These are phyloP conservation scores for Yueomyces sinensis DNA, from an alignment of 805 yeast species.

Conservation along the genomic window DNA sequence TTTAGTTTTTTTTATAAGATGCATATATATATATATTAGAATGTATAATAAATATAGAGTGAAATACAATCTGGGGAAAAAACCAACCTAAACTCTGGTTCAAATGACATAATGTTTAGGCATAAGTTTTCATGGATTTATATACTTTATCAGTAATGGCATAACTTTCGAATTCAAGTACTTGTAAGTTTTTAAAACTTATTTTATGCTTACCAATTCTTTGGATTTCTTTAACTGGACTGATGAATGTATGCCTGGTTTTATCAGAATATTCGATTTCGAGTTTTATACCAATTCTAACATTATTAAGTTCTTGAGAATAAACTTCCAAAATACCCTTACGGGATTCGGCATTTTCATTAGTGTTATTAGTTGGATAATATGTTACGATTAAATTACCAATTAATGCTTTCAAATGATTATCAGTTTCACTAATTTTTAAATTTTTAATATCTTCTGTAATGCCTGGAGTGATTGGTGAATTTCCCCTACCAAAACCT, in stretches of 20 bases:
- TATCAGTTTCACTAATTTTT: background rate
- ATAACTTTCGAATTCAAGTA: constrained; percentile 18
- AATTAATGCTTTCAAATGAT: constrained; percentile 3
- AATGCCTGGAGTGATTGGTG: background rate
- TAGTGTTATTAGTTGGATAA: too few species aligned
- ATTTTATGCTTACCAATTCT: constrained; percentile 21
- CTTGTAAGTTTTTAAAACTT: constrained; percentile 6
- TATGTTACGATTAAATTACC: too few species aligned
- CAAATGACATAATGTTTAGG: too few species aligned
- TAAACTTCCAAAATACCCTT: constrained; percentile 10
- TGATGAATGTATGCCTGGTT: constrained; percentile 1
- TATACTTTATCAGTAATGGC: constrained; percentile 14
- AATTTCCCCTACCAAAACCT: too few species aligned
- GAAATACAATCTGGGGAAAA: too few species aligned
- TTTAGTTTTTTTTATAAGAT: too few species aligned
- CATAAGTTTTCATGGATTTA: too few species aligned
- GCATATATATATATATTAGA: too few species aligned
- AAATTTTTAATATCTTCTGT: constrained; percentile 5
- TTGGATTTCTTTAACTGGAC: constrained; percentile 8
- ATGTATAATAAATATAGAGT: too few species aligned
- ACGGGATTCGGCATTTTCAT: too few species aligned
- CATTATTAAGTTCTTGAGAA: constrained; percentile 10
- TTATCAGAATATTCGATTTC: constrained; percentile 2
- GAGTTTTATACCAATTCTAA: constrained; percentile 9
- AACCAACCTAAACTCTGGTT: too few species aligned